Conservation (phyloP, 768 basidiomycete genomes). For the Podaxis mareebaensis region DNA sequence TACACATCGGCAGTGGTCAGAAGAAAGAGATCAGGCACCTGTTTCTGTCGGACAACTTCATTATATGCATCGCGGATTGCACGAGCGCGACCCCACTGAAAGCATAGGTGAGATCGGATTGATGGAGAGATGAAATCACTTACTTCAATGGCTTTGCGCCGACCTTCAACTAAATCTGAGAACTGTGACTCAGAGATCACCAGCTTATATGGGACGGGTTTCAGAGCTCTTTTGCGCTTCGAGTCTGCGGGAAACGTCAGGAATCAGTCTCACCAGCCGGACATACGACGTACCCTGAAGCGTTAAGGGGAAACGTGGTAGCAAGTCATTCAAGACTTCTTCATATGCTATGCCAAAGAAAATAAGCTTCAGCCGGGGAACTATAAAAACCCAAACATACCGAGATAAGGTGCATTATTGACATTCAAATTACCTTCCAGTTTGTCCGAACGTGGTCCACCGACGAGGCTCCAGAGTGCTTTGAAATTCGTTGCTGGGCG, state of each 20-base stretch:
- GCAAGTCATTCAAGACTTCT: constrained; percentile 31
- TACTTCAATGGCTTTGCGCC: constrained; percentile 56
- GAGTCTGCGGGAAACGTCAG: constrained; percentile 21
- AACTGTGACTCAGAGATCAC: constrained; percentile 35
- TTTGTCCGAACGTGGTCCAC: background rate
- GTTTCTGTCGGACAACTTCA: constrained; percentile 19
- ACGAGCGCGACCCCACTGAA: constrained; percentile 48
- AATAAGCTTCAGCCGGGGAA: background rate
- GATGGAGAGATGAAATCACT: constrained; percentile 10
- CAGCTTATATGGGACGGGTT: constrained; percentile 41
- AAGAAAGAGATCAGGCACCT: constrained; percentile 21
- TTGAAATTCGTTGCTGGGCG: constrained; percentile 35
- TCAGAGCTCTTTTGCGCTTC: constrained; percentile 24
- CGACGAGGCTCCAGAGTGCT: constrained; percentile 37
- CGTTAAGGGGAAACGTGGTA: constrained; percentile 44
- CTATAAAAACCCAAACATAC: background rate
- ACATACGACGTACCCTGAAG: constrained; percentile 31
- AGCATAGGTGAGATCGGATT: background rate
- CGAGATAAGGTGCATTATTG: background rate
- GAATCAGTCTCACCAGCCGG: too few relatives aligned
- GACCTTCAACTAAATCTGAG: constrained; percentile 38
- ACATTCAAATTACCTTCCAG: background rate
- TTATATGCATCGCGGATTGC: constrained; percentile 45
- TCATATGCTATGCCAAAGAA: constrained; percentile 25
- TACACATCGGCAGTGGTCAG: constrained; percentile 46